These are phyloP conservation scores for Tylopilus cervinicoccineus DNA, from an alignment of 768 basidiomycete genomes.

Conservation along the genomic window DNA sequence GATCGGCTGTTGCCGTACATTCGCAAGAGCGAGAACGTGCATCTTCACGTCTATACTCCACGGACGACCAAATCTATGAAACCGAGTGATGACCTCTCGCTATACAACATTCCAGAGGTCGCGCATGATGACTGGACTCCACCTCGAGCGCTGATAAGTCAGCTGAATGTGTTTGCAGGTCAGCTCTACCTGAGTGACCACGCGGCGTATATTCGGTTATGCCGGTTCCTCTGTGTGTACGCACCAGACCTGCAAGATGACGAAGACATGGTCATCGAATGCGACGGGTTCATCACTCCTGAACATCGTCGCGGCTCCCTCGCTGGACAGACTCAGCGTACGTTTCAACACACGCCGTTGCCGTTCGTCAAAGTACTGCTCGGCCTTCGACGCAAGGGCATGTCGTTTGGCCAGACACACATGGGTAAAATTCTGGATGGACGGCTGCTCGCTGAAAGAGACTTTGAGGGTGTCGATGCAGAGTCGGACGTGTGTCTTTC, in stretches of 20 bases:
- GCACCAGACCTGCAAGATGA: conserved; percentile 11
- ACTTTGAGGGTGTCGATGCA: conserved; percentile 5
- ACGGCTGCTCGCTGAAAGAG: conserved; percentile 15
- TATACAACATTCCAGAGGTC: conserved; percentile 8
- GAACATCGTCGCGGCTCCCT: too few relatives aligned
- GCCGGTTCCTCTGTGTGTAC: conserved; percentile 27
- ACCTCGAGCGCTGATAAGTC: conserved; percentile 4
- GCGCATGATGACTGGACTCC: background rate
- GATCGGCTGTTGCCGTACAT: conserved; percentile 37
- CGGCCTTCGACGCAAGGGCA: conserved; percentile 37
- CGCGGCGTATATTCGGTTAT: conserved; percentile 25
- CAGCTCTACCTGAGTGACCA: conserved; percentile 30
- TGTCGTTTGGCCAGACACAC: conserved; percentile 36
- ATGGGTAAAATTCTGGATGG: conserved; percentile 38
- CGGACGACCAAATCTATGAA: conserved; percentile 31
- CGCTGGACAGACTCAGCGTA: background rate
- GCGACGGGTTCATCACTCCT: conserved; percentile 26
- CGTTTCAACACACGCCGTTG: conserved; percentile 37
- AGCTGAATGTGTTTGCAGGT: conserved; percentile 31
- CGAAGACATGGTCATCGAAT: conserved; percentile 1
- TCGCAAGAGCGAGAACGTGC: conserved; percentile 28
- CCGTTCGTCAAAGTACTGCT: conserved; percentile 19
- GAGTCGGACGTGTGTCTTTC: too few relatives aligned
- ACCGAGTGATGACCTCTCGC: conserved; percentile 32
- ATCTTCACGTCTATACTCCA: conserved; percentile 42